phyloP scores from a whole-genome alignment of 192 early-diverging fungal genomes.

The Ambispora gerdemannii region DNA sequence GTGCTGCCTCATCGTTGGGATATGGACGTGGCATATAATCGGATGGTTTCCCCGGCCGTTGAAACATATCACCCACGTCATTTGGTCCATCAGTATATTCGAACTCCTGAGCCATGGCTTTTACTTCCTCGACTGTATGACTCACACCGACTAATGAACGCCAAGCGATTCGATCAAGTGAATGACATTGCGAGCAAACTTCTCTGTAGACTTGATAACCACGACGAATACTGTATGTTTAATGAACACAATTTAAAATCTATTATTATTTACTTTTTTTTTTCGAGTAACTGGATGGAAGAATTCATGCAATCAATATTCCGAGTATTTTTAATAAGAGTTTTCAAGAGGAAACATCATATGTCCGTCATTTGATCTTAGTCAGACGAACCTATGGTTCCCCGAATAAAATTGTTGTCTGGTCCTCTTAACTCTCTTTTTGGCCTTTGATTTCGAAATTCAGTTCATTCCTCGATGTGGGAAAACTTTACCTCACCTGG shows the following conservation, averaged over 20 bases:
- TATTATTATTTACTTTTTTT: constrained; percentile 18
- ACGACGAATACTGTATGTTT: constrained; percentile 77
- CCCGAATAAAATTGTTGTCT: too few species aligned
- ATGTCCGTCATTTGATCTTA: too few species aligned
- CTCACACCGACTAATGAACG: constrained; percentile 94
- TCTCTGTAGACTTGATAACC: constrained; percentile 99
- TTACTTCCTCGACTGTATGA: constrained; percentile 89
- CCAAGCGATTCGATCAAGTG: constrained; percentile 89
- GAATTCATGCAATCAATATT: too few species aligned
- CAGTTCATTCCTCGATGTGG: too few species aligned
- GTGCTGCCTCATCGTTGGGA: constrained; percentile 94
- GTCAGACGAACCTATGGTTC: too few species aligned
- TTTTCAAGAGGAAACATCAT: too few species aligned
- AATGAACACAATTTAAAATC: not conserved
- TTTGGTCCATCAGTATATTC: constrained; percentile 92
- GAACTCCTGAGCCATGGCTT: constrained; percentile 89
- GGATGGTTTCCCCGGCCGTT: constrained; percentile 89
- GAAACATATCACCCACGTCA: constrained; percentile 89
- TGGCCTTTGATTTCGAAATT: too few species aligned
- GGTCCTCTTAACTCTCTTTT: too few species aligned
- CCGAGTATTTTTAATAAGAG: too few species aligned
- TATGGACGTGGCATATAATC: constrained; percentile 90
- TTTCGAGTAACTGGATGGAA: not conserved
- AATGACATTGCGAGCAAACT: constrained; percentile 96
- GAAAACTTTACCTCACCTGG: constrained; percentile 69